phyloP scores from a whole-genome alignment of 257 asterid genomes.

The Jaltomata sinuosa region DNA sequence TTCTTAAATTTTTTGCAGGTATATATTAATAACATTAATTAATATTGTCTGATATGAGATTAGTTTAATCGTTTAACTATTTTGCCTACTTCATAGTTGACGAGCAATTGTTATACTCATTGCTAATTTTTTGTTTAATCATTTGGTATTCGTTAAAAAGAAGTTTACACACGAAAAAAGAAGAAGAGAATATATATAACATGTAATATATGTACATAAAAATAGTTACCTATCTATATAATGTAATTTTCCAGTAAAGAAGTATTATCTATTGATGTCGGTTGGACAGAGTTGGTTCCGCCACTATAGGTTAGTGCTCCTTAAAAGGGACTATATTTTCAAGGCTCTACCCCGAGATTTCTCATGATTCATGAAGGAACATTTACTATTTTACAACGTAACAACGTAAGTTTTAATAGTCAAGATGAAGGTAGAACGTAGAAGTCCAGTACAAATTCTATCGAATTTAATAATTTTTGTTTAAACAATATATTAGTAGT shows the following conservation, averaged over 20 bases:
- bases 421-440: fast-evolving
- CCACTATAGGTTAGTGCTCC: background rate
- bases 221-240: background rate
- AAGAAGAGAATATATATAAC: background rate
- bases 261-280: background rate
- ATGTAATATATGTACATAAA: no score
- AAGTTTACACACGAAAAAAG: background rate
- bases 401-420: fast-evolving
- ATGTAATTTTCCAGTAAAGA: background rate
- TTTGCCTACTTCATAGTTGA: background rate
- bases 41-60: background rate
- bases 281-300: background rate
- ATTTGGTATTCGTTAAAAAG: background rate
- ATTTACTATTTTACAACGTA: background rate
- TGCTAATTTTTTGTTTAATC: background rate
- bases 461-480: no score
- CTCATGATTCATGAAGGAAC: background rate
- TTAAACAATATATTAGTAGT: no score
- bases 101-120: background rate
- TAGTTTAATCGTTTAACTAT: background rate
- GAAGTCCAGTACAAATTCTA: no score
- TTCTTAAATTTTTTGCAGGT: background rate
- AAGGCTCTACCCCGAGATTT: background rate
- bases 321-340: background rate
- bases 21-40: background rate